Base-by-base conservation (phyloP, 1,139 yeast genomes). In the Hemisphaericaspora xylofermentans region DNA sequence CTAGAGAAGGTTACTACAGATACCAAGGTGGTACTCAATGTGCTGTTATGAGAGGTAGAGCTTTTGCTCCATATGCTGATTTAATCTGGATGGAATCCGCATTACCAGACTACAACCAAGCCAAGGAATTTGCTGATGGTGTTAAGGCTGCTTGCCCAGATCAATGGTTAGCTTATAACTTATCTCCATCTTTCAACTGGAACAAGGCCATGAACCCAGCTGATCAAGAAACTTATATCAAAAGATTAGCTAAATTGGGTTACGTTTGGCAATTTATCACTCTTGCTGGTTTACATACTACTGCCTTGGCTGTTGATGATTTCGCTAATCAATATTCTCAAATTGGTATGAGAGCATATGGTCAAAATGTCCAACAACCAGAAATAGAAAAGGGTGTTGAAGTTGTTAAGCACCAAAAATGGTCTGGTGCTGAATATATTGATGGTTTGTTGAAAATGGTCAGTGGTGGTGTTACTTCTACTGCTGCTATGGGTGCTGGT, bases 11-110 rank as follows among this genome's bases (percentile, higher is more conserved):
- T 57, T 88, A 86, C 80, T 93, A 91, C 82, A 82, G 96, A 66
- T 91, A 89, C 82, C 75, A 74, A 60, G 98, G 98, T 62, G 98
- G 98, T 59, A 88, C 96, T 48, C 93, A 88, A 74, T 89, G 97
- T 76, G 96, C 98, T 42, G 87, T 91, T 46, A 91, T 88, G 85
- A 84, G 98, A 68, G 98, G 96, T 52, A 83, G 96, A 62, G 95
- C 96, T 33, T 93, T 77, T 64, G 91, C 96, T 45, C 97, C 97
- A 51, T 91, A 84, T 67, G 89, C 95, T 43, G 98, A 93, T 68
- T 77, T 93, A 74, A 84, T 91, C 57, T 93, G 98, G 98, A 91
- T 93, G 98, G 98, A 93, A 75, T 86, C 96, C 49, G 93, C 94
- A 66, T 80, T 88, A 54, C 98, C 98, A 56, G 96, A 89, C 66